A percentile compares a stretch with the other conserved stretches of the same genome.
Evolutionary conservation across 2,329 filamentous ascomycete species (phyloP).

Genomic region (Botrytis porri): DNA sequence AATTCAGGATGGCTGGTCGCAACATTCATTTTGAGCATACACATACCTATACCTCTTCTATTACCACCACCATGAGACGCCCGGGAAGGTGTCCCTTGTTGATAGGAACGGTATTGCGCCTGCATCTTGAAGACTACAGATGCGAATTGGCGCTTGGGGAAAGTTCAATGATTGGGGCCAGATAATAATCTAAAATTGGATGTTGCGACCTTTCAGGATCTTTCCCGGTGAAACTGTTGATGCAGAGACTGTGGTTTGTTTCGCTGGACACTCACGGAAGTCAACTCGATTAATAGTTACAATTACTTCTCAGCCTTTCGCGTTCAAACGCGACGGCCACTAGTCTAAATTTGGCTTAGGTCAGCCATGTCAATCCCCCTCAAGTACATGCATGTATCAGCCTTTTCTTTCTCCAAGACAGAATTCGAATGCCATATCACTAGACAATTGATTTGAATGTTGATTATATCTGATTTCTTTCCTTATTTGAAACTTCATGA

Average conservation of each 20-base stretch:
- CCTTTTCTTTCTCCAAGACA: not conserved
- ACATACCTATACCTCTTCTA: constrained; percentile 40
- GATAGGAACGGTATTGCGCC: constrained; percentile 20
- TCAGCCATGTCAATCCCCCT: not conserved
- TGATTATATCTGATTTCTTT: not conserved
- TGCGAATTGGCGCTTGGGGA: not conserved
- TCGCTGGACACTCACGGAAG: not conserved
- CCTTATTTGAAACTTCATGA: not conserved
- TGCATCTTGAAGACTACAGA: constrained; percentile 14
- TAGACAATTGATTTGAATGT: not conserved
- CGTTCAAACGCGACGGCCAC: not conserved
- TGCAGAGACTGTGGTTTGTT: not conserved
- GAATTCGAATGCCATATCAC: not conserved
- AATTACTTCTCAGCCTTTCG: not conserved
- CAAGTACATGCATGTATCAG: not conserved
- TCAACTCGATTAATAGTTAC: not conserved
- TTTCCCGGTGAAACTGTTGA: not conserved
- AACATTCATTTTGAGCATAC: constrained; percentile 19
- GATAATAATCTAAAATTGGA: constrained; percentile 1
- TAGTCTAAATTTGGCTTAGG: constrained; percentile 9
- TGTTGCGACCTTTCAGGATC: not conserved
- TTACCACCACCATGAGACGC: constrained; percentile 34
- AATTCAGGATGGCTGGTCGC: constrained; percentile 25
- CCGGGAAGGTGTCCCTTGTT: constrained; percentile 28
- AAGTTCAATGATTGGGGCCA: not conserved